Conservation (phyloP, 2,329 filamentous ascomycete species). For the Chrysoporthe cubensis region DNA sequence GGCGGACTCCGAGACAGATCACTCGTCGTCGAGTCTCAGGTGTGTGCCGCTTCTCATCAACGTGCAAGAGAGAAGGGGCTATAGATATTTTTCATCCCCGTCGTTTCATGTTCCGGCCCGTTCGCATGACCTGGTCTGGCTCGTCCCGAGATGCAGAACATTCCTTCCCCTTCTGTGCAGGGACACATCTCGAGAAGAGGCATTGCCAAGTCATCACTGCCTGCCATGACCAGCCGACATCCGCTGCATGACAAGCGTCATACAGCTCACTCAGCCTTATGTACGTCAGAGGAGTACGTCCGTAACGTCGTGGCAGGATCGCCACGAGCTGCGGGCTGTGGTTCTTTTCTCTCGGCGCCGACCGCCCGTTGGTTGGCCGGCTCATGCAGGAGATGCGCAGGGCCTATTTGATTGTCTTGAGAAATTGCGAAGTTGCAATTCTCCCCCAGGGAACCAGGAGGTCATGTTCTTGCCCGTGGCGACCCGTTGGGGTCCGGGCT, state of each 20-base stretch:
- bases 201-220: not conserved
- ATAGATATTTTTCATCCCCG: not conserved
- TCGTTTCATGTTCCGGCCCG: not conserved
- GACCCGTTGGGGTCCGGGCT: not conserved
- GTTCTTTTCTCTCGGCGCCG: not conserved
- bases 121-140: not conserved
- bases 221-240: not conserved
- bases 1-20: not conserved
- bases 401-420: not conserved
- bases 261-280: not conserved
- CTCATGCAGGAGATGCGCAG: not conserved
- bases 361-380: not conserved
- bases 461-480: not conserved
- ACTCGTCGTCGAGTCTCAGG: not conserved
- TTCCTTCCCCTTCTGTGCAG: not conserved
- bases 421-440: not conserved
- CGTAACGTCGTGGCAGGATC: not conserved
- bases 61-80: not conserved
- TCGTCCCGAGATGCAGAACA: not conserved
- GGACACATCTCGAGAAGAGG: not conserved
- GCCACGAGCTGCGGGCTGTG: not conserved
- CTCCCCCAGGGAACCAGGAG: not conserved
- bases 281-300: not conserved
- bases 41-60: not conserved
- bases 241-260: not conserved